phyloP scores from a whole-genome alignment of 116 monocot species.

The Phalaenopsis hybrid region DNA sequence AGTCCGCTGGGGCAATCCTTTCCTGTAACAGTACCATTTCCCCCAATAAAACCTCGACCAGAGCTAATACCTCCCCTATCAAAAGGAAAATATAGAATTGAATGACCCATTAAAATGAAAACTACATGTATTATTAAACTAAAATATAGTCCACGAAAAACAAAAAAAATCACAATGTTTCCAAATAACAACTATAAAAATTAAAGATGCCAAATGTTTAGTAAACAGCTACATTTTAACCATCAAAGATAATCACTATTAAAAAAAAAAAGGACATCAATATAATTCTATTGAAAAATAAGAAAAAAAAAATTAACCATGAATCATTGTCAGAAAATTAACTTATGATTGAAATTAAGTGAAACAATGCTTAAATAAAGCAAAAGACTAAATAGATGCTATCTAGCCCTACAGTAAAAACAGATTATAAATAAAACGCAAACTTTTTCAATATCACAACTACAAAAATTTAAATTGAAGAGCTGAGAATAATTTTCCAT shows the following conservation, averaged over 20 bases:
- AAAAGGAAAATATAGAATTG: not conserved
- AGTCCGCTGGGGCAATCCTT: slow-evolving; percentile 92
- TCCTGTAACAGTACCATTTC: slow-evolving; percentile 73
- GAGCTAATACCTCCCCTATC: slow-evolving; percentile 69
- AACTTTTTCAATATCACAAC: not conserved
- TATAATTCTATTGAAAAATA: not conserved
- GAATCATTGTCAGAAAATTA: not conserved
- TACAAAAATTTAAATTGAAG: not conserved
- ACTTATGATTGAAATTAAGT: not conserved
- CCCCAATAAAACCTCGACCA: slow-evolving; percentile 65
- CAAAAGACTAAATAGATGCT: not conserved
- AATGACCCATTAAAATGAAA: not conserved
- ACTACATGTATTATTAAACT: not conserved
- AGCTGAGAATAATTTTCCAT: not conserved
- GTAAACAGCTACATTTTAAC: not conserved
- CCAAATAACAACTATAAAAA: not conserved
- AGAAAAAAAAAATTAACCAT: not conserved
- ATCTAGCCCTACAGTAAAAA: not conserved
- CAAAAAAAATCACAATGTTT: not conserved
- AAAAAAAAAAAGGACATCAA: not conserved
- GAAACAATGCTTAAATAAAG: not conserved
- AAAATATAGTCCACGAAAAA: not conserved
- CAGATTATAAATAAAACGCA: not conserved
- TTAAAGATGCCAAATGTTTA: not conserved
- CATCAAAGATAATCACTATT: not conserved